A percentile compares a stretch with the other conserved stretches of the same genome.
Conservation (phyloP, 192 early-diverging fungal genomes). For the Coemansia sp. region DNA sequence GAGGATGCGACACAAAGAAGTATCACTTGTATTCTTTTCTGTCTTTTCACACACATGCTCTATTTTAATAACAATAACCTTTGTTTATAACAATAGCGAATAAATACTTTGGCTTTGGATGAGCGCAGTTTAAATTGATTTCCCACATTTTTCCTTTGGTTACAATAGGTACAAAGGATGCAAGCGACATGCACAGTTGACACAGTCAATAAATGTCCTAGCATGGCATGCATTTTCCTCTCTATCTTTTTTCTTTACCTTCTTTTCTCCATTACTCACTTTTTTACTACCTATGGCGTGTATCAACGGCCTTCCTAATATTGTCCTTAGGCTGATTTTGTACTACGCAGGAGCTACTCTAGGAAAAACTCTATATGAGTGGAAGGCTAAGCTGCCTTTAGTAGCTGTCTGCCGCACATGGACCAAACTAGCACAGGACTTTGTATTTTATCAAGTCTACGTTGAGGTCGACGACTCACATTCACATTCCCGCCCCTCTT, state of each 20-base stretch:
- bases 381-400: not conserved
- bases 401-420: not conserved
- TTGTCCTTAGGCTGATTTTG: not conserved
- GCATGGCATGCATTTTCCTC: not conserved
- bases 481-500: not conserved
- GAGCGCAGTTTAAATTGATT: no score
- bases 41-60: no score
- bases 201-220: not conserved
- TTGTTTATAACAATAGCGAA: no score
- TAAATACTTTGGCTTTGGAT: no score
- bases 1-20: no score
- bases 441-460: not conserved
- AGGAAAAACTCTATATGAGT: not conserved
- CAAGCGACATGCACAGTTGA: conserved; percentile 23
- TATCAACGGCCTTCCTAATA: not conserved
- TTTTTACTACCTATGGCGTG: not conserved
- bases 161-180: conserved; percentile 6
- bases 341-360: not conserved
- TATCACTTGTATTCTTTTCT: no score
- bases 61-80: no score
- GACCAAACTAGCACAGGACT: not conserved
- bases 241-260: not conserved
- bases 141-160: no score
- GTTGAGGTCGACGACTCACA: not conserved
- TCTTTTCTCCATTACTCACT: not conserved